Evolutionary conservation across 176 grass and related monocot species (phyloP).

Genomic region (Bonia amplexicaulis): DNA sequence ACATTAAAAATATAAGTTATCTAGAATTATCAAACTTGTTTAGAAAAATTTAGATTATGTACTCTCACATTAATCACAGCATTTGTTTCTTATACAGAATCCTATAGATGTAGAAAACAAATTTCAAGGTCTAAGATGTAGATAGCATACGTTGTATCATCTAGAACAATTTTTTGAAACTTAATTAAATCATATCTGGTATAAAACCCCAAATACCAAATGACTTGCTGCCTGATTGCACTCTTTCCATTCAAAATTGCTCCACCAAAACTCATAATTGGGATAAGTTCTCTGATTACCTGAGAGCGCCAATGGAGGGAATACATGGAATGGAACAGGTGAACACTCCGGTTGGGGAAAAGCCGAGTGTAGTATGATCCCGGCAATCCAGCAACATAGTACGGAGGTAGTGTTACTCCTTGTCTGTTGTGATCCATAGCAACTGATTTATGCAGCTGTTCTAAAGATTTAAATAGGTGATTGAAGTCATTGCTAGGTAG

Average conservation of each 20-base stretch:
- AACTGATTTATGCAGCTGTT: neutral
- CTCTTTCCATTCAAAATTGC: neutral
- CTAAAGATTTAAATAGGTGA: constrained; percentile 34
- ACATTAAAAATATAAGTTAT: no score
- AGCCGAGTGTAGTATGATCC: constrained; percentile 41
- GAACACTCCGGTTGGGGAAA: constrained; percentile 37
- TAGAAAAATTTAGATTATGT: no score
- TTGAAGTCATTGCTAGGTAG: constrained; percentile 60
- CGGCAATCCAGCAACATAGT: constrained; percentile 30
- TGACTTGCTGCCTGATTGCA: neutral
- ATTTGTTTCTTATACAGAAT: no score
- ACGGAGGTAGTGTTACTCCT: neutral
- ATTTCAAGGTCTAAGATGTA: no score
- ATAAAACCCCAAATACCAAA: neutral
- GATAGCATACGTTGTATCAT: no score
- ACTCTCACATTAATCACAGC: no score
- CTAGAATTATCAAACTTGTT: no score
- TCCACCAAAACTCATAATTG: no score
- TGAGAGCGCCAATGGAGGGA: constrained; percentile 42
- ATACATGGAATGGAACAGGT: constrained; percentile 49
- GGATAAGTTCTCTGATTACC: constrained; percentile 16
- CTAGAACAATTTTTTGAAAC: no score
- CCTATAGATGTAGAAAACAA: no score
- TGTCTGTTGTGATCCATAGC: neutral
- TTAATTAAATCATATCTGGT: no score